Evolutionary conservation across 2,329 filamentous ascomycete species (phyloP).

Genomic region (Colletotrichum australisinense): DNA sequence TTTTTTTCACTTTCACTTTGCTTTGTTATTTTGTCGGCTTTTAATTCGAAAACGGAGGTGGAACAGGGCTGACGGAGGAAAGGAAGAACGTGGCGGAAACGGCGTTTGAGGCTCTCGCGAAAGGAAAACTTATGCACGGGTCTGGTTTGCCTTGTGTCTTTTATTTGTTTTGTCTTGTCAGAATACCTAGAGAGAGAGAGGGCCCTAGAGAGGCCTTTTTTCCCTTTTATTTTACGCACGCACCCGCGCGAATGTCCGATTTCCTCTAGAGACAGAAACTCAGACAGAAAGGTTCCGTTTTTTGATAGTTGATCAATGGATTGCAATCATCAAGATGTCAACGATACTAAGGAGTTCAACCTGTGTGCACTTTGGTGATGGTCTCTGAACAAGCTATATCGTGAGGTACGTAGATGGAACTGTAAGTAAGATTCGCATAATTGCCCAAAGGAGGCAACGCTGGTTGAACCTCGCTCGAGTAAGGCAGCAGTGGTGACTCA

Average conservation of each 20-base stretch:
- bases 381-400: not conserved
- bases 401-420: no score
- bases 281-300: not conserved
- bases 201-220: constrained; percentile 8
- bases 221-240: not conserved
- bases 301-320: not conserved
- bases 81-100: not conserved
- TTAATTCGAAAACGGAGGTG: not conserved
- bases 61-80: not conserved
- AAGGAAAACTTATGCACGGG: not conserved
- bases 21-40: not conserved
- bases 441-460: no score
- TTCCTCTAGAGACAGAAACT: not conserved
- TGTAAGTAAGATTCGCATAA: no score
- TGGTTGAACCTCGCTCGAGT: not conserved
- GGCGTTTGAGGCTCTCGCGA: not conserved
- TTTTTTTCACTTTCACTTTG: not conserved
- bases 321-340: not conserved
- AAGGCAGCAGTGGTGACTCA: not conserved
- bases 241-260: not conserved
- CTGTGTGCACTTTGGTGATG: no score
- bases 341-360: not conserved
- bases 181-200: constrained; percentile 28
- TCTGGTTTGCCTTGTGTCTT: not conserved
- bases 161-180: not conserved